Evolutionary conservation across 2,329 filamentous ascomycete species (phyloP), one percentile per base, ranked within the genome.

Genomic region (Aspergillus sp.): DNA sequence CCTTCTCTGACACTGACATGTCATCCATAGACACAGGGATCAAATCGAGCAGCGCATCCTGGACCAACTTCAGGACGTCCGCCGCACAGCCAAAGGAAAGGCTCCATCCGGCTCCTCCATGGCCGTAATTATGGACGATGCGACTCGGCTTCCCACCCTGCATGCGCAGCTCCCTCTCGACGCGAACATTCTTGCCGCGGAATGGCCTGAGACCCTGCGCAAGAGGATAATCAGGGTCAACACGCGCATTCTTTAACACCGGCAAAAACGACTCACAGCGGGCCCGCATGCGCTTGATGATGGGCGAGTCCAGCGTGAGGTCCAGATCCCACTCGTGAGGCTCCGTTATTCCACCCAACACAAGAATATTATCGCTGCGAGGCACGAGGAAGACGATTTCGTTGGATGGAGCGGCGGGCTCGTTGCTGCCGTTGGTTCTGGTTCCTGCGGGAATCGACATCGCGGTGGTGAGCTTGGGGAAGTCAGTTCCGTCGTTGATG

Each of bases 241-340:
- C 51, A 6, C 69, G 69, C 1, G 77, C 78, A 25, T 75, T 70
- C 60, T 75, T 74, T 11, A 81, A 63, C 2, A 61, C 65, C 0
- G 78, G 77, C 31, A 80, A 59, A 63, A 80, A 79, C 5, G 41
- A 72, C 56, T 79, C 75, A 61, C 76, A 79, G 53, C 77, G 69
- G 12, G 71, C 66, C 4, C 78, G 72, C 79, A 81, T 80, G 41
- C 72, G 68, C 50, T 71, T 63, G 21, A 80, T 73, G 37, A 73
- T 71, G 0, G 75, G 74, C 6, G 71, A 72, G 6, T 77, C 71
- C 23, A 76, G 70, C 7, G 72, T 74, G 3, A 78, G 70, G 62
- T 76, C 66, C n/a, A 78, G 64, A 9, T 52, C n/a, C 50, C 52
- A 52, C 35, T 56, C 31, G 31, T 49, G 31, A 6, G 51, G 56